Base-by-base conservation (phyloP, 176 grass and related monocot species). In the Ampelocalamus luodianensis region DNA sequence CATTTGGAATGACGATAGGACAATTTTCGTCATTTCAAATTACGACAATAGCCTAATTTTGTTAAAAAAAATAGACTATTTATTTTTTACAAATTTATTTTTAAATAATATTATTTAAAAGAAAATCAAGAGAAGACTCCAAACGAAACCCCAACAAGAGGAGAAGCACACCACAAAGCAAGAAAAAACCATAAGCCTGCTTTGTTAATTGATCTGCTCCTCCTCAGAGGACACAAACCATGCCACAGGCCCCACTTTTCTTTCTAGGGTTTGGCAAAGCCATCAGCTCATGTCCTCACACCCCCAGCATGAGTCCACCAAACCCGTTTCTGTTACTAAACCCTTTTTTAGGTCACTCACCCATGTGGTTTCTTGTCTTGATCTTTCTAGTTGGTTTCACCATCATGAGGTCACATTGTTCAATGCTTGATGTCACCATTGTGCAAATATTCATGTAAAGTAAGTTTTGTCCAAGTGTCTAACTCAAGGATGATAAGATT, bases 371-470 rank as follows among this genome's bases (percentile, higher is more conserved):
- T 18, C 42, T 59, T 79, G 67, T 83, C 79, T n/a, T 79, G 40
- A 83, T 74, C 40, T 55, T 82, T 76, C 78, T 86, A 55, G 83
- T 77, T 86, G 56, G 46, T 2, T 26, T 48, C 81, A 59, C 48
- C 56, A 20, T 2, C 46, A 8, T 53, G 9, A 83, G 79, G 67
- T 6, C 86, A 36, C 90, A n/a, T 11, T 36, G 23, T 5, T 56
- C 86, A 36, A 88, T 1, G 81, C 58, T 82, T 85, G 90, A 88
- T 90, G 89, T 87, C 89, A 90, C 68, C 80, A 77, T 84, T 22
- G 66, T 39, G 89, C 68, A 70, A 72, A 36, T 49, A 84, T 34
- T 20, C 36, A 65, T 72, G 71, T 78, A 76, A 74, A 49, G 22
- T 77, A 85, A 78, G 44, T 58, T 13, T 22, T 4, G 29, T 29